Base-by-base conservation (phyloP, 1,139 yeast species). In the Ogataea hybrid region DNA sequence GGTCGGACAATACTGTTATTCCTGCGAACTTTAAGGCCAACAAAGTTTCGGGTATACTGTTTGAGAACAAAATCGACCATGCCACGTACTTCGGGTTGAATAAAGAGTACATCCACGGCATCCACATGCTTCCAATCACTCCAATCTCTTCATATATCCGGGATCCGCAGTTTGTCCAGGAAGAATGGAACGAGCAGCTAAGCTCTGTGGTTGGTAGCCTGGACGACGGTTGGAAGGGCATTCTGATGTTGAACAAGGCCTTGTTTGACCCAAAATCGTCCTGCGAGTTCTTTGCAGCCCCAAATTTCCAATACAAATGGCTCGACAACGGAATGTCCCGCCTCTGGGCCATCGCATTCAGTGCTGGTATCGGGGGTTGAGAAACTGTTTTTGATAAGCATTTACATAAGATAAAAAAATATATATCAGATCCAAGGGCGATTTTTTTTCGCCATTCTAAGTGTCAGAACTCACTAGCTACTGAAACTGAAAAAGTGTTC, bases 51-150 rank as follows among this genome's bases (percentile, higher is more conserved):
- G 94, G 94, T 28, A 84, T 84, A 32, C 60, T 82, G 39, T 84
- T 82, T 62, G 97, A 90, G 63, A 90, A 90, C 65, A 90, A 92
- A 67, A 67, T 87, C 46, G 96, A 87, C 54, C 95, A 87, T 66
- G 88, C 96, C 3, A 92, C 97, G 1, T 89, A 81, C 66, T 89
- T 89, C 57, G 96, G 96, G 3, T 72, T 72, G 54, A 72, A 78
- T 42, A 59, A 70, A 31, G 92, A 90, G 63, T 92, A 84, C 62
- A 89, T 92, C 42, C 97, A 90, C 58, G 96, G 97, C 59, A 90
- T 92, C 49, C 97, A 92, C 61, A 92, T 94, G 83, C 72, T 92
- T 46, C 96, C 98, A 18, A 70, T 87, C 36, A 88, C 96, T 0
- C 92, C 97, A 0, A 79, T 86, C 12, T 83, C 96, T 12, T 81